These are phyloP conservation scores for Aeminium ludgeri DNA, from an alignment of 495 filamentous ascomycete genomes.

Conservation along the genomic window DNA sequence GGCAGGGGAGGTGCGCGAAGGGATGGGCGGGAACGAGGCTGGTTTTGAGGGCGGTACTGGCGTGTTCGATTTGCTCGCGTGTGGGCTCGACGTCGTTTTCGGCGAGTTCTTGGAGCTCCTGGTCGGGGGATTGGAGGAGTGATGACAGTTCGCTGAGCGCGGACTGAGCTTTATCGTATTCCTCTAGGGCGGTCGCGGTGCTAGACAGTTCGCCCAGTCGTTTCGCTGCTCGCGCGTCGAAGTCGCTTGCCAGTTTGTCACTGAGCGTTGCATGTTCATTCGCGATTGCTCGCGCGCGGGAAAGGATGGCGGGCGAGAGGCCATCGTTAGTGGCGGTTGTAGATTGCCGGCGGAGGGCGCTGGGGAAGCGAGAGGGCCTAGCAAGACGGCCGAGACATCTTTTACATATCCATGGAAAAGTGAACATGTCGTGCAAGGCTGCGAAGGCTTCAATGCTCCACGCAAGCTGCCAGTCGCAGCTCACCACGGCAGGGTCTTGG, in stretches of 20 bases:
- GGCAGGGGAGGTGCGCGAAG: slow-evolving; percentile 80
- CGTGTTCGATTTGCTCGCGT: slow-evolving; percentile 36
- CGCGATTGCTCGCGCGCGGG: slow-evolving; percentile 45
- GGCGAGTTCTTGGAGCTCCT: slow-evolving; percentile 52
- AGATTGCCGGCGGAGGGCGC: neutral
- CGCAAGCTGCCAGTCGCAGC: too few species aligned
- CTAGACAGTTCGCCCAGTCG: slow-evolving; percentile 56
- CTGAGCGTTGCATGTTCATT: slow-evolving; percentile 50
- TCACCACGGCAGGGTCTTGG: too few species aligned
- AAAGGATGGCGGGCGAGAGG: slow-evolving; percentile 44
- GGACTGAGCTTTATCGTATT: slow-evolving; percentile 46
- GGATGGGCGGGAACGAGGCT: slow-evolving; percentile 76
- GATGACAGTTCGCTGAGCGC: slow-evolving; percentile 18
- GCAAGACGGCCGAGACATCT: slow-evolving; percentile 17
- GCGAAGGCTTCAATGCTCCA: too few species aligned
- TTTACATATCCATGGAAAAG: slow-evolving; percentile 21
- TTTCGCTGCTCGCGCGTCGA: slow-evolving; percentile 58
- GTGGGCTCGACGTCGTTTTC: slow-evolving; percentile 56
- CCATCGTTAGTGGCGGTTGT: slow-evolving; percentile 7
- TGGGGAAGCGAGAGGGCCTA: neutral
- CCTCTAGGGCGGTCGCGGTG: slow-evolving; percentile 49
- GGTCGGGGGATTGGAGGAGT: slow-evolving; percentile 31
- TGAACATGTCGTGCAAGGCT: slow-evolving; percentile 11
- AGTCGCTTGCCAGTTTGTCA: slow-evolving; percentile 39
- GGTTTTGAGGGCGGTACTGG: slow-evolving; percentile 49